Conservation (phyloP, 2,329 filamentous ascomycete genomes). For the Orbilia javanica region DNA sequence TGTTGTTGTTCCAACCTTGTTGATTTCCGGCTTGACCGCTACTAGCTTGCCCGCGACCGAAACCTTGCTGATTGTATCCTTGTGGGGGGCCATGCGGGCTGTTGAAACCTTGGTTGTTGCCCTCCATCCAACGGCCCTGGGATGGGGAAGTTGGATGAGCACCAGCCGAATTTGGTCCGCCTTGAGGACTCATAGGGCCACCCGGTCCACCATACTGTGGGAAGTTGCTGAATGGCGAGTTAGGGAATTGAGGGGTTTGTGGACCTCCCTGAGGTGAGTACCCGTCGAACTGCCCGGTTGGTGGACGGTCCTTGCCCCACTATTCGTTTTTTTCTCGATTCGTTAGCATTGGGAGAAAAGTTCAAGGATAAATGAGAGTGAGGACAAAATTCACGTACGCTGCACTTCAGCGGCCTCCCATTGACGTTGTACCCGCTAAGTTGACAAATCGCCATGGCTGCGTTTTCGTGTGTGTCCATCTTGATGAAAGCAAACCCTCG, state of each 20-base stretch:
- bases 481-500: conserved; percentile 99
- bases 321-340: conserved; percentile 65
- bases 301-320: conserved; percentile 99
- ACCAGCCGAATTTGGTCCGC: conserved; percentile 47
- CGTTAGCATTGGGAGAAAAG: conserved; percentile 26
- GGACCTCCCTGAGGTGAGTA: conserved; percentile 79
- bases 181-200: conserved; percentile 70
- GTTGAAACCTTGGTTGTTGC: conserved; percentile 55
- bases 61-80: conserved; percentile 53
- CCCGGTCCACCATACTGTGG: conserved; percentile 87
- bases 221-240: conserved; percentile 85
- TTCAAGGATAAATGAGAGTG: not conserved
- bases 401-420: conserved; percentile 96
- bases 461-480: conserved; percentile 98
- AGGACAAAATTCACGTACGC: conserved; percentile 76
- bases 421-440: conserved; percentile 98
- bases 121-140: conserved; percentile 47
- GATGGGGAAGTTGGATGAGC: conserved; percentile 55
- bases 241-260: conserved; percentile 79
- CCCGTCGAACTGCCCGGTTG: conserved; percentile 83
- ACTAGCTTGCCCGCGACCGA: conserved; percentile 49
- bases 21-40: conserved; percentile 38
- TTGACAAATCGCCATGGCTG: conserved; percentile 97
- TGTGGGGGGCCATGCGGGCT: conserved; percentile 52
- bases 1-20: conserved; percentile 53